Evolutionary conservation across 176 grass and related monocot species (phyloP), one percentile per base, ranked within the genome.

Genomic region (Musa beccarii): DNA sequence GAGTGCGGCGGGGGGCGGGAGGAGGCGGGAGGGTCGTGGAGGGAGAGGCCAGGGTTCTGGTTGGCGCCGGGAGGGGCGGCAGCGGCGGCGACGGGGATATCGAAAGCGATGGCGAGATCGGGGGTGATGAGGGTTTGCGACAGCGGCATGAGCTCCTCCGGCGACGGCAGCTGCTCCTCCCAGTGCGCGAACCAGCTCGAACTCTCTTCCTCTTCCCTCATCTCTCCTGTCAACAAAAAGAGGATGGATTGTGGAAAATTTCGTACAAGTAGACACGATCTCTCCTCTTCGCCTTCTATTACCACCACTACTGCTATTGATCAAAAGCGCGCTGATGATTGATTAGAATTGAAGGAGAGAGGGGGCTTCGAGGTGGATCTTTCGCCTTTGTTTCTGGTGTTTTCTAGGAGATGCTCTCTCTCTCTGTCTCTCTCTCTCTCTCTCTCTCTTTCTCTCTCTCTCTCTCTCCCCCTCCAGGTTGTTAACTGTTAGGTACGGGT

Each of bases 91-190:
- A 66, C 29, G 19, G 73, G 54, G 52, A 75, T 75, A 19, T 75
- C 73, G 56, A 75, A 75, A 56, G 73, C 73, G 73, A 75, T 24
- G 28, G 73, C 73, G 73, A 75, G 73, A 28, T 75, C 73, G 16
- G 55, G 73, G 28, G 73, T 75, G 55, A 75, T 75, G 54, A 75
- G 73, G 24, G 73, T 62, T 12, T 75, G 73, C 16, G 73, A 62
- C 9, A 75, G 26, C 19, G 73, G 73, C 54, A 61, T 75, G 16
- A 75, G 73, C 73, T 75, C 73, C 10, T 75, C 73, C 15, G 55
- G 73, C 29, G 54, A 49, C 1, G 73, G 73, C 25, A 75, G 73
- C 73, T 75, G 73, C 73, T 75, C 73, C 56, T 75, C 73, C 56
- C 55, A 75, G 16, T 19, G 54, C 0, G 73, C 54, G 21, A 75